phyloP scores from a whole-genome alignment of 2,329 filamentous ascomycete genomes.

The Ceratocystis diversiconidia region DNA sequence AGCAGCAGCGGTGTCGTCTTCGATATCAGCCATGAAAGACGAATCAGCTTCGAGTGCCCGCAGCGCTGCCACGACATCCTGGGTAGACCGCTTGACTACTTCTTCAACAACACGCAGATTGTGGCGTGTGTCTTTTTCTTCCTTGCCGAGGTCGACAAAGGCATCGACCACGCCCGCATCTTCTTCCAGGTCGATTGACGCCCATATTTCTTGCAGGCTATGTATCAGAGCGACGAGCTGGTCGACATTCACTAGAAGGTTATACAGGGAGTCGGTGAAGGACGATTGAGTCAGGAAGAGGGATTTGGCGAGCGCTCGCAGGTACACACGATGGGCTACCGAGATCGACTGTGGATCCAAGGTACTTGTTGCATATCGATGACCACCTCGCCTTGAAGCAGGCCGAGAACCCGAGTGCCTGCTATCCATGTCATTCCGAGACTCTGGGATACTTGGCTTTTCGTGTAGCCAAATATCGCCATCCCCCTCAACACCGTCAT shows the following conservation, averaged over 20 bases:
- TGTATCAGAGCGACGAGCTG: conserved; percentile 63
- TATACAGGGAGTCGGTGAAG: conserved; percentile 52
- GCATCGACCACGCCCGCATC: conserved; percentile 72
- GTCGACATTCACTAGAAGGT: conserved; percentile 61
- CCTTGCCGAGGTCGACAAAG: conserved; percentile 54
- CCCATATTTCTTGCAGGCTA: conserved; percentile 63
- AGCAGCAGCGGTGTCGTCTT: conserved; percentile 27
- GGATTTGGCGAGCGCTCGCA: conserved; percentile 50
- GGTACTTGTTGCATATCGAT: conserved; percentile 24
- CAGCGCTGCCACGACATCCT: conserved; percentile 46
- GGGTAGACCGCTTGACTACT: conserved; percentile 52
- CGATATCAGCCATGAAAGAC: conserved; percentile 33
- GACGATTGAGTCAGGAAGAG: conserved; percentile 50
- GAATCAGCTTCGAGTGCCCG: conserved; percentile 32
- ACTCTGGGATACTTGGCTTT: conserved; percentile 16
- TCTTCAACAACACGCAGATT: conserved; percentile 51
- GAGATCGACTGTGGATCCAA: conserved; percentile 79
- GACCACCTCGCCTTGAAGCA: conserved; percentile 49
- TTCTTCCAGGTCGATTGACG: conserved; percentile 62
- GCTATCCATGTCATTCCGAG: conserved; percentile 19
- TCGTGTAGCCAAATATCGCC: conserved; percentile 24
- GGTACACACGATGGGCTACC: conserved; percentile 62
- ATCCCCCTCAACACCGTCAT: conserved; percentile 16
- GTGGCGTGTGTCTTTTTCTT: conserved; percentile 53
- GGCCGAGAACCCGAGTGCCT: conserved; percentile 18